A percentile compares a stretch with the other conserved stretches of the same genome.
Evolutionary conservation across 169 alveolate species (phyloP).

Genomic region (Plasmodium knowlesi): DNA sequence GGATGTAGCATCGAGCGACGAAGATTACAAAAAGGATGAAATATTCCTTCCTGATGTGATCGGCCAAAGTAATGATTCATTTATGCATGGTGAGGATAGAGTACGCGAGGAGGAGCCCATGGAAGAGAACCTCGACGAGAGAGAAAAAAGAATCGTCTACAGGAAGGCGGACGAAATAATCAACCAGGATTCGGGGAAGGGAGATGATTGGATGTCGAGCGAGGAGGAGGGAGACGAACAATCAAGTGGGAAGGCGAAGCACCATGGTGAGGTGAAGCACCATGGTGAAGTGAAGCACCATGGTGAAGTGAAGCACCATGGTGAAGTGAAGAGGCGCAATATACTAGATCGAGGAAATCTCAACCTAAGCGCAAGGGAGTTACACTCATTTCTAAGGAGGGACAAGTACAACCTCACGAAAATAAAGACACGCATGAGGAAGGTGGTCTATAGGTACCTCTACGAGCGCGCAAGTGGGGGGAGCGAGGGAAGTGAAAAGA

Average conservation of each 20-base stretch:
- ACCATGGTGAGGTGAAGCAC: neutral
- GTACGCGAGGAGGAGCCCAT: neutral
- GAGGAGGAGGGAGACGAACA: neutral
- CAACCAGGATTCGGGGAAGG: neutral
- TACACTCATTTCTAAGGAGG: conserved; percentile 16
- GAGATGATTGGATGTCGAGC: conserved; percentile 39
- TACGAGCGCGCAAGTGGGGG: neutral
- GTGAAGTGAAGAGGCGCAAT: neutral
- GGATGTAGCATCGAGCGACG: neutral
- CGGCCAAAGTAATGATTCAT: neutral
- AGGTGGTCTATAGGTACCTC: conserved; percentile 23
- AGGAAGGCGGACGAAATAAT: conserved; percentile 46
- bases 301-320: neutral
- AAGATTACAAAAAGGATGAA: neutral
- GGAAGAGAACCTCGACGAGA: neutral
- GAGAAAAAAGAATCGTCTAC: neutral
- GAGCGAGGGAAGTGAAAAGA: neutral
- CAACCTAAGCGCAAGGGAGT: neutral
- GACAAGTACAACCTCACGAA: conserved; percentile 35
- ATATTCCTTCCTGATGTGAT: neutral
- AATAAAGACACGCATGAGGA: conserved; percentile 21
- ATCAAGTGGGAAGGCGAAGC: neutral
- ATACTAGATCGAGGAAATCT: neutral
- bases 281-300: too few relatives aligned
- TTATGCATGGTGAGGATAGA: neutral